Conservation (phyloP, 2,329 filamentous ascomycete genomes). For the Phialocephala subalpina region DNA sequence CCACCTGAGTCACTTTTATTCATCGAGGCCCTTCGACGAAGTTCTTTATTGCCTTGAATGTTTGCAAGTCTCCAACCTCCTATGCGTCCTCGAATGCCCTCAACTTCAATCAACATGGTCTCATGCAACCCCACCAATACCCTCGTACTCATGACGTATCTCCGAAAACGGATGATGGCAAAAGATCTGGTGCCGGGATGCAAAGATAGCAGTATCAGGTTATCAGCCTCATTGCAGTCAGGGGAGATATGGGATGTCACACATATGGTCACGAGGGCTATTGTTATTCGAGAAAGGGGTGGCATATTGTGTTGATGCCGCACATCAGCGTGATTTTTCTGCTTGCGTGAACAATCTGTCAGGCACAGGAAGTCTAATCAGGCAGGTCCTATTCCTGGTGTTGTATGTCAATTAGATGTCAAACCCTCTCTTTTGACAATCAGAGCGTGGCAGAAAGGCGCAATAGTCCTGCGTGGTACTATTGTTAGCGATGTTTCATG, state of each 20-base stretch:
- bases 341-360: background rate
- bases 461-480: too few species aligned
- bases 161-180: constrained; percentile 6
- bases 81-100: background rate
- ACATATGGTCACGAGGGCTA: background rate
- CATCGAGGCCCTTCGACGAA: constrained; percentile 2
- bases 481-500: too few species aligned
- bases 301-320: background rate
- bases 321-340: background rate
- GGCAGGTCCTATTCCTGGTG: background rate
- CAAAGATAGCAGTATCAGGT: constrained; percentile 10
- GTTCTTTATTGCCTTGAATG: background rate
- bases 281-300: background rate
- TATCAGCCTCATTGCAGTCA: constrained; percentile 11
- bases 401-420: background rate
- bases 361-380: background rate
- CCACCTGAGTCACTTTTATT: background rate
- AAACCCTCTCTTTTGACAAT: background rate
- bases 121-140: background rate
- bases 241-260: background rate
- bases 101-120: background rate
- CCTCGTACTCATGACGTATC: constrained; percentile 10
- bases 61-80: background rate
- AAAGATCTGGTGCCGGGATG: constrained; percentile 7
- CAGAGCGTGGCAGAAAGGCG: background rate